Base-by-base conservation (phyloP, 805 yeast genomes). In the Brettanomyces nanus region DNA sequence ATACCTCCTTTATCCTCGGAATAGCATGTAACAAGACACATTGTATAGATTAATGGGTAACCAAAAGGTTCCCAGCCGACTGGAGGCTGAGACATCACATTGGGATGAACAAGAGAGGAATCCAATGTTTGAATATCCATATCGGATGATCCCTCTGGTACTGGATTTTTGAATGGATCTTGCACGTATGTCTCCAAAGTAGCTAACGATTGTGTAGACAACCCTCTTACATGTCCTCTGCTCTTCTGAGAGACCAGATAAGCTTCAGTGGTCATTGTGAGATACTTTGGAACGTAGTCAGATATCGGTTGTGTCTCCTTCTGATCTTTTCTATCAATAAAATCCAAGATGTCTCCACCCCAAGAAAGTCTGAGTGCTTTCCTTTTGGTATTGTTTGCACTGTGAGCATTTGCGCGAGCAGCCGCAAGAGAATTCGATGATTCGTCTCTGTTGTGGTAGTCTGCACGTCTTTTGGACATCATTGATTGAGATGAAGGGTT, bases 11-110 rank as follows among this genome's bases (percentile, higher is more conserved):
- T 84, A 56, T 86, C 95, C 63, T 92, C 98, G 2, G 97, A 87
- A 55, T 92, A 92, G 54, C 97, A 90, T 1, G 98, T 92, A 7
- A 92, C 95, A 42, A 82, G 65, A 47, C 80, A 77, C 51, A 84
- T 71, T 0, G 78, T 68, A 49, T 83, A 92, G 13, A 81, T 68
- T 48, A 92, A 69, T 13, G 98, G 86, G 50, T 65, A 85, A 0
- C 79, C 82, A 60, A 72, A 85, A 4, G 98, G 97, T 67, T 84
- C 89, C 64, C 77, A 89, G 43, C 75, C 83, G 14, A 78, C 73
- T 1, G 95, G 95, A 0, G 97, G 97, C 56, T 90, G 97, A 2
- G 95, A 85, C 13, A 89, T 83, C 21, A 77, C 84, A 52, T 83
- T 84, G 9, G 87, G 83, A 48, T 79, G 85, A 40, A 82, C 71